These are phyloP conservation scores for Hyphodiscus sp. DNA, from an alignment of 2,329 filamentous ascomycete genomes.

Conservation along the genomic window DNA sequence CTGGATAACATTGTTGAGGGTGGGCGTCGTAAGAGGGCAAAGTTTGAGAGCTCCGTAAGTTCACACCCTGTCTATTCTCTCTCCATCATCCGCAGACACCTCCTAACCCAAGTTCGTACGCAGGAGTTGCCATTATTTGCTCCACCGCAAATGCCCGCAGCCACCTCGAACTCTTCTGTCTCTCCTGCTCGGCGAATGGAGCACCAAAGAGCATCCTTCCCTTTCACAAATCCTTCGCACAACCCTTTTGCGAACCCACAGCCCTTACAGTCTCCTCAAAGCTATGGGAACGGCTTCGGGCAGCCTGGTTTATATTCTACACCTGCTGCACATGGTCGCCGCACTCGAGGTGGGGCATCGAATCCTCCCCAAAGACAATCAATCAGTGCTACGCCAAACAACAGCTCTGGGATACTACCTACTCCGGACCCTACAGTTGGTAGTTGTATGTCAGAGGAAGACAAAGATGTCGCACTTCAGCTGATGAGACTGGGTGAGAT, in stretches of 20 bases:
- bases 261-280: slow-evolving; percentile 78
- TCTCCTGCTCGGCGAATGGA: slow-evolving; percentile 81
- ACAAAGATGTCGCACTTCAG: slow-evolving; percentile 89
- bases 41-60: slow-evolving; percentile 95
- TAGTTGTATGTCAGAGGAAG: slow-evolving; percentile 94
- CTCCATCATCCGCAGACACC: slow-evolving; percentile 15
- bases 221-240: slow-evolving; percentile 69
- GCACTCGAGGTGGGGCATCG: slow-evolving; percentile 57
- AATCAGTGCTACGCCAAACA: slow-evolving; percentile 35
- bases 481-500: slow-evolving; percentile 93
- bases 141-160: slow-evolving; percentile 86
- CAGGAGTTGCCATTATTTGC: slow-evolving; percentile 95
- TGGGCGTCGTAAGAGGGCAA: slow-evolving; percentile 87
- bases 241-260: slow-evolving; percentile 74
- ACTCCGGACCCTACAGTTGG: slow-evolving; percentile 96
- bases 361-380: slow-evolving; percentile 40
- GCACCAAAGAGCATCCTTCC: slow-evolving; percentile 63
- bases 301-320: slow-evolving; percentile 56
- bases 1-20: slow-evolving; percentile 98
- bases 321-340: slow-evolving; percentile 57
- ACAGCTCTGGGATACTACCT: slow-evolving; percentile 61
- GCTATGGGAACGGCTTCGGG: slow-evolving; percentile 52
- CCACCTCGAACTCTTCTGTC: slow-evolving; percentile 94
- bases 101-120: slow-evolving; percentile 16
- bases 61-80: neutral